phyloP scores from a whole-genome alignment of 441 rosid genomes.

The Bruguiera hainesii region DNA sequence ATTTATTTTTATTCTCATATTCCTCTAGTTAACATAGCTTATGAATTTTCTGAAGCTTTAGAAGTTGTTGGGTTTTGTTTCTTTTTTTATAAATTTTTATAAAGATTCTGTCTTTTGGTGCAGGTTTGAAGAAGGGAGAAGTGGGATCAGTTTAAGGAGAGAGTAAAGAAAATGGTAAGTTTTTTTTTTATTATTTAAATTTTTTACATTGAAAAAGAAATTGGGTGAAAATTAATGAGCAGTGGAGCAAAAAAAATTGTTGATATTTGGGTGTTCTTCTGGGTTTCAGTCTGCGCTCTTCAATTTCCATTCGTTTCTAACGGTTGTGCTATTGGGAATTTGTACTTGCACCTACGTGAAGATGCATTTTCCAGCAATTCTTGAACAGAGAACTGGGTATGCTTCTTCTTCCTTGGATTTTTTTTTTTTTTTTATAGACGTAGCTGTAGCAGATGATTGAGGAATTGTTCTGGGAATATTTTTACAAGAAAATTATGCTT shows the following conservation, averaged over 20 bases:
- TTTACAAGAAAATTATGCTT: no score
- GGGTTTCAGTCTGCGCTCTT: constrained; percentile 77
- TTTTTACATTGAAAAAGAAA: neutral
- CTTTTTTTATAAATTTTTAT: no score
- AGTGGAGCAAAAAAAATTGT: neutral
- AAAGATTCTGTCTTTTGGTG: neutral
- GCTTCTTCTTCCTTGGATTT: neutral
- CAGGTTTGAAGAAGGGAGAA: neutral
- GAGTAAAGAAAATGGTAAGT: neutral
- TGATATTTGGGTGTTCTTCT: neutral
- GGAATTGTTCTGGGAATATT: no score
- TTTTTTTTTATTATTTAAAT: neutral
- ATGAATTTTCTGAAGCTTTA: neutral
- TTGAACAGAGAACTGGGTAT: constrained; percentile 93
- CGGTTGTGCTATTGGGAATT: constrained; percentile 85
- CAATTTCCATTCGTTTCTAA: constrained; percentile 89
- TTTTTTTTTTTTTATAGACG: no score
- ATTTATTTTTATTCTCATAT: no score
- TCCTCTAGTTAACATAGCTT: no score
- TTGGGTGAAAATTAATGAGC: neutral
- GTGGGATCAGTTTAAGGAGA: neutral
- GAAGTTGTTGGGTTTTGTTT: neutral
- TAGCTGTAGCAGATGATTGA: no score
- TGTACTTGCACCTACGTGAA: constrained; percentile 90
- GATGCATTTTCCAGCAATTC: constrained; percentile 96